A percentile compares a stretch with the other conserved stretches of the same genome.
These are phyloP conservation scores for Aspergillus puulaauensis DNA, from an alignment of 2,329 filamentous ascomycete genomes.

Conservation along the genomic window DNA sequence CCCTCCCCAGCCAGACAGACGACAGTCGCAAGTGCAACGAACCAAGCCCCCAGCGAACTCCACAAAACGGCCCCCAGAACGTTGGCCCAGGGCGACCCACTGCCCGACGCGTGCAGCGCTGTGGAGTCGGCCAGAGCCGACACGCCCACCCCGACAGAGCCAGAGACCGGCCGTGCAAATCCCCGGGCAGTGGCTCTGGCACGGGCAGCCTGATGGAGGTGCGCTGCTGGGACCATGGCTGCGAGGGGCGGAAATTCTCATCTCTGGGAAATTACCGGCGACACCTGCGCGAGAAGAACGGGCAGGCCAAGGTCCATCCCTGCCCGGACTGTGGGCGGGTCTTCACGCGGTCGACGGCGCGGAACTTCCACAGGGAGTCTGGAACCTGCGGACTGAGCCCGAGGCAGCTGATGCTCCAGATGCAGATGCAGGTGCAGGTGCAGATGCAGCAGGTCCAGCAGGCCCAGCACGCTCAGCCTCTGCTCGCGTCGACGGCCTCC, in stretches of 20 bases:
- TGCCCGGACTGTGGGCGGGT: neutral
- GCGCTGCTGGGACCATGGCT: neutral
- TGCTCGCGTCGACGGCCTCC: no score
- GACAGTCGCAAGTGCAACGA: no score
- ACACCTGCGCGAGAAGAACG: neutral
- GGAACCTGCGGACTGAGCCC: neutral
- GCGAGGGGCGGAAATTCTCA: neutral
- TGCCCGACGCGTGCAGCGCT: no score
- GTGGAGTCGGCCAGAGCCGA: neutral
- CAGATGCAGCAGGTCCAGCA: neutral
- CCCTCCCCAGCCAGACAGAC: no score
- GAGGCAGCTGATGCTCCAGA: neutral
- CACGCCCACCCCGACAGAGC: neutral
- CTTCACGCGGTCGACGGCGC: neutral
- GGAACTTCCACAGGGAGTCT: neutral
- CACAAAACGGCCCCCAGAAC: no score
- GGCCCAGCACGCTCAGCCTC: neutral
- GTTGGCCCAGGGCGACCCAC: no score
- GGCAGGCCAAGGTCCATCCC: neutral
- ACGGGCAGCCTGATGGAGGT: neutral
- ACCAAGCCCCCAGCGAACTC: no score
- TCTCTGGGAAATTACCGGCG: neutral
- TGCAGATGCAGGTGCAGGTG: neutral
- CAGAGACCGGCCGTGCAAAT: neutral
- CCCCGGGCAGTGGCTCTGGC: neutral